These are phyloP conservation scores for Pleurotus cornucopiae DNA, from an alignment of 768 basidiomycete species.

Conservation along the genomic window DNA sequence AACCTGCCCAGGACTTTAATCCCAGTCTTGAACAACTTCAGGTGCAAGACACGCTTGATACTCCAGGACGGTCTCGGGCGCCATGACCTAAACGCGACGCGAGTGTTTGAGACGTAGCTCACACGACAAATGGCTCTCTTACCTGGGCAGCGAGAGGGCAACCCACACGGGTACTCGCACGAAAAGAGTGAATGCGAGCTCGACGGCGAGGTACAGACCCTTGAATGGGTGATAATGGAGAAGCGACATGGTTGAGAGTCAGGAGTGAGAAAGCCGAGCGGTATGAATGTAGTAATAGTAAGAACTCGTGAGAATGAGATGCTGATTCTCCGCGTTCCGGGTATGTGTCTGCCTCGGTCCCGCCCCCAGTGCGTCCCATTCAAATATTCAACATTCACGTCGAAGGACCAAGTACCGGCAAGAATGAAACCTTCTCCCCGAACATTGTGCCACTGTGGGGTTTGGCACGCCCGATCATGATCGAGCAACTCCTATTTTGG, in stretches of 20 bases:
- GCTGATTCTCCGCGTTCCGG: too few relatives aligned
- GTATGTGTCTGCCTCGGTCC: too few relatives aligned
- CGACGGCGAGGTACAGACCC: constrained; percentile 41
- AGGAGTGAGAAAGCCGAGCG: too few relatives aligned
- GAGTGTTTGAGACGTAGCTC: neutral
- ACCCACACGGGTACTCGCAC: constrained; percentile 47
- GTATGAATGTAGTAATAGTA: too few relatives aligned
- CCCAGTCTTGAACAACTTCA: constrained; percentile 30
- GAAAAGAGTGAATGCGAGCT: constrained; percentile 32
- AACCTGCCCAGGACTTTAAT: constrained; percentile 23
- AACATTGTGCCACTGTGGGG: too few relatives aligned
- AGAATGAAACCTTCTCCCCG: too few relatives aligned
- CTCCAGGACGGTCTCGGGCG: constrained; percentile 47
- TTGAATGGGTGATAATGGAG: constrained; percentile 45
- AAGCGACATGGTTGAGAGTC: neutral
- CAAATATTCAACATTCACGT: too few relatives aligned
- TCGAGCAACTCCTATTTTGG: too few relatives aligned
- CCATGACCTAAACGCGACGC: constrained; percentile 23
- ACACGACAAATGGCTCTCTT: constrained; percentile 2
- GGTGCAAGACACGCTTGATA: constrained; percentile 31
- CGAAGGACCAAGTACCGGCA: too few relatives aligned
- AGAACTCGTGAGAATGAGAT: too few relatives aligned
- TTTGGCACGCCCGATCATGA: too few relatives aligned
- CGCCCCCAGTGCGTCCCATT: too few relatives aligned
- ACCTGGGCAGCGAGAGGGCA: constrained; percentile 34